Conservation (phyloP, 257 asterid genomes). For the Penstemon eatonii region DNA sequence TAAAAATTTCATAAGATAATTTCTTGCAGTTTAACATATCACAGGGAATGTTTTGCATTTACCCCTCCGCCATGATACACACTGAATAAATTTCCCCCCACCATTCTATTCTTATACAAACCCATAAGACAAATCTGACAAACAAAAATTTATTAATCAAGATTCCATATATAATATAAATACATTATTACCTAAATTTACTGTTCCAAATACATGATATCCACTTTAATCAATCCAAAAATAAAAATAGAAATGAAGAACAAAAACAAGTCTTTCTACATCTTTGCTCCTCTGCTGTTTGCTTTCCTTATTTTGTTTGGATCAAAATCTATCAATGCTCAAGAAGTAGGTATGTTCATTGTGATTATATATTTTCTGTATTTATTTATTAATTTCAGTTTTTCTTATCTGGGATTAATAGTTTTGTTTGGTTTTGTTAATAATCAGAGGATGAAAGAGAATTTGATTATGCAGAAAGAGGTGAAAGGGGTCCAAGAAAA, state of each 20-base stretch:
- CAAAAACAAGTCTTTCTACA: slow-evolving; percentile 6
- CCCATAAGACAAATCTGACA: not conserved
- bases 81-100: not conserved
- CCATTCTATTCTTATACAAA: slow-evolving; percentile 1
- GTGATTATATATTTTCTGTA: not conserved
- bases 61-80: not conserved
- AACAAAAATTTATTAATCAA: not conserved
- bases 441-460: slow-evolving; percentile 53
- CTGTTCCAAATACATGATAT: not conserved
- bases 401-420: not conserved
- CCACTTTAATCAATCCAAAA: not conserved
- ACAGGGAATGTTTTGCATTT: too few relatives aligned
- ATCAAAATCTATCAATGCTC: slow-evolving; percentile 40
- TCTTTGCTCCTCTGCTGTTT: slow-evolving; percentile 28
- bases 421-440: not conserved
- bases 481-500: slow-evolving; percentile 55
- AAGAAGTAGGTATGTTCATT: slow-evolving; percentile 43
- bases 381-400: not conserved
- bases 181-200: not conserved
- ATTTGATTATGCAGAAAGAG: slow-evolving; percentile 43
- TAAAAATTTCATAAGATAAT: too few relatives aligned
- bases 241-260: slow-evolving; percentile 25
- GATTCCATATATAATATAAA: not conserved
- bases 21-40: too few relatives aligned
- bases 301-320: slow-evolving; percentile 32